phyloP scores from a whole-genome alignment of 768 basidiomycete species.

The Cytidiella melzeri region DNA sequence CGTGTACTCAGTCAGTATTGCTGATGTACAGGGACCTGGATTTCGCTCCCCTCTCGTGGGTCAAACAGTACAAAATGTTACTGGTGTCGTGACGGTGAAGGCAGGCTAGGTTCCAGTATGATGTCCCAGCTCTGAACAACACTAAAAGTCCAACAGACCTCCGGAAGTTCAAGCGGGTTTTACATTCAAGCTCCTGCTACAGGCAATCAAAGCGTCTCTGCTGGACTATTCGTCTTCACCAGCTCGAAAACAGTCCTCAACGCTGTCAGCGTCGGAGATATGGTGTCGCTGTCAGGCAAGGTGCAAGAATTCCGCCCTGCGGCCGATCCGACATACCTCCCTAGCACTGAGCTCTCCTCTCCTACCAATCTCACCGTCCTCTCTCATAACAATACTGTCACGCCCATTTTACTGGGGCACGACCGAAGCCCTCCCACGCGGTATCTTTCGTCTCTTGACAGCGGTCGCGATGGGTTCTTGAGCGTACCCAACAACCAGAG shows the following conservation, averaged over 20 bases:
- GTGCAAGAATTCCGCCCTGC: conserved; percentile 46
- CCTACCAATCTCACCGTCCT: conserved; percentile 42
- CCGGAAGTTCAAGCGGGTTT: conserved; percentile 31
- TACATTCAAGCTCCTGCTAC: conserved; percentile 37
- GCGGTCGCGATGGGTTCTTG: conserved; percentile 47
- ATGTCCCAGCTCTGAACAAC: background rate
- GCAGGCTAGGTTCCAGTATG: conserved; percentile 10
- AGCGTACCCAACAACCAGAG: conserved; percentile 49
- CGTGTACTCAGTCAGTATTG: conserved; percentile 14
- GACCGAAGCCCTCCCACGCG: conserved; percentile 49
- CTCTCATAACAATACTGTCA: conserved; percentile 42
- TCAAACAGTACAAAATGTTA: conserved; percentile 20
- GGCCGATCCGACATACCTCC: conserved; percentile 37
- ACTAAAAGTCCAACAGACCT: conserved; percentile 27
- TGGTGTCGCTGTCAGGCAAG: conserved; percentile 37
- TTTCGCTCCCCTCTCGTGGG: conserved; percentile 23
- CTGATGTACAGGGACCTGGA: conserved; percentile 26
- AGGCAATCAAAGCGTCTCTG: conserved; percentile 40
- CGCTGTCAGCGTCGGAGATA: conserved; percentile 40
- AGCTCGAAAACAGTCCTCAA: conserved; percentile 31
- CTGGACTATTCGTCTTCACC: conserved; percentile 45
- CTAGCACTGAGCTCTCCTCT: conserved; percentile 41
- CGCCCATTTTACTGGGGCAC: conserved; percentile 43
- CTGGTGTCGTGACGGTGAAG: conserved; percentile 23
- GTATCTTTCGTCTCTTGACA: conserved; percentile 42